Base-by-base conservation (phyloP, 208 protist genomes). In the Crithidia expoeki region DNA sequence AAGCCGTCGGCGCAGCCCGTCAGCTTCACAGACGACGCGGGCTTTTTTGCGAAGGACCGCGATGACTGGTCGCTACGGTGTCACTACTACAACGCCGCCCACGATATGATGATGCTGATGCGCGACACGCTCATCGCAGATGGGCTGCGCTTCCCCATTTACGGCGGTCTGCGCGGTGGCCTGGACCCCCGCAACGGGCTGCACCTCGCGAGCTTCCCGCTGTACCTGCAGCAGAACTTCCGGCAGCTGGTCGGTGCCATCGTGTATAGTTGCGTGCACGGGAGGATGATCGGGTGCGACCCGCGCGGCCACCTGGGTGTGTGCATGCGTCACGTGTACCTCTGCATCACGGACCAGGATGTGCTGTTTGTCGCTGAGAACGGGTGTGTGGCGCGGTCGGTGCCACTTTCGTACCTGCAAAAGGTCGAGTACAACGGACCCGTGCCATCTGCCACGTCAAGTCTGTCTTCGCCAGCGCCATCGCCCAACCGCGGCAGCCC, bases 171-270 rank as follows among this genome's bases (percentile, higher is more conserved):
- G 11, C 62, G 69, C 46, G 51, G 52, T 58, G 56, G 28, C 46
- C 28, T 75, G 61, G 84, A 89, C 68, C 80, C 84, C 0, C 84
- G 80, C n/a, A 81, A 82, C 53, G 65, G 56, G 7, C 66, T 89
- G 1, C 78, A 50, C 42, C 53, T 86, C 21, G 80, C 62, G 9
- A 47, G 32, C 46, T 53, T 85, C 50, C 84, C 84, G 0, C 68
- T 83, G 25, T 79, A 74, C 47, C 44, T 86, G n/a, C 68, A 58
- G 40, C 56, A 27, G 28, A 33, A 50, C 32, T 85, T 86, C 38
- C 49, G 38, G 28, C 16, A 57, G 34, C 68, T 89, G 1, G 27
- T 23, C 16, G 65, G 66, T 0, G 55, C 76, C 30, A 52, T 89
- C 0, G 73, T 89, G 44, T 89, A 85, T 77, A 74, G 51, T 16